Evolutionary conservation across 176 grass and related monocot genomes (phyloP).

Genomic region (Dactylis glomerata): DNA sequence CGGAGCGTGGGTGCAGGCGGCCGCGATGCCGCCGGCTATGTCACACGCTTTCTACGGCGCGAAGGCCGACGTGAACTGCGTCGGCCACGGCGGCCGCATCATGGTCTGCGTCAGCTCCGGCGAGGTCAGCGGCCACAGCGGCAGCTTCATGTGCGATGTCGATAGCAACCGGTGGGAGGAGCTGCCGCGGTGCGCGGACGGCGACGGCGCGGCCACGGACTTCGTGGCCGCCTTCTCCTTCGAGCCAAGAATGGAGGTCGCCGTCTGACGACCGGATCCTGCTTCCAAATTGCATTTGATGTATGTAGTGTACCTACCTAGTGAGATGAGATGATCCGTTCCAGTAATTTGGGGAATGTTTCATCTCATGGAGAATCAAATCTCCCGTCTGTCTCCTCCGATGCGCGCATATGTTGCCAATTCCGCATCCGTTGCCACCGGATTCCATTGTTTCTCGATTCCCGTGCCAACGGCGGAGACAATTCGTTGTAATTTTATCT

Average conservation of each 20-base stretch:
- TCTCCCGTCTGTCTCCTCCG: not conserved
- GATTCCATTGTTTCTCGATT: constrained; percentile 1
- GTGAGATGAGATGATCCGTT: not conserved
- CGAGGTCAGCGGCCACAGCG: constrained; percentile 17
- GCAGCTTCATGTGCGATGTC: constrained; percentile 62
- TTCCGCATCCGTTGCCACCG: not conserved
- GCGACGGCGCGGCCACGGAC: constrained; percentile 40
- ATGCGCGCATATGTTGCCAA: not conserved
- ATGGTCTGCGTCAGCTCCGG: constrained; percentile 71
- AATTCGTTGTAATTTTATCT: not conserved
- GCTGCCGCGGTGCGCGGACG: constrained; percentile 34
- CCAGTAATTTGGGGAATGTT: constrained; percentile 1
- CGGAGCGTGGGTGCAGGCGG: constrained; percentile 66
- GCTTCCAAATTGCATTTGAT: not conserved
- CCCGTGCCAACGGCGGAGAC: not conserved
- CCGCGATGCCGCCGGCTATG: constrained; percentile 79
- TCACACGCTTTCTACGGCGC: constrained; percentile 58
- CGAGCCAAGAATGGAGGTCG: constrained; percentile 80
- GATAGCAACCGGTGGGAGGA: constrained; percentile 57
- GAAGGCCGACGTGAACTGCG: constrained; percentile 88
- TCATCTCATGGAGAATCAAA: not conserved
- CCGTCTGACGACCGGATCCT: constrained; percentile 24
- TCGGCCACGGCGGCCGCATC: constrained; percentile 49
- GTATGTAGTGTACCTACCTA: not conserved
- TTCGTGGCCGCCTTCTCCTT: constrained; percentile 86